Base-by-base conservation (phyloP, 108 stramenopile genomes). In the Skeletonema marinoi region DNA sequence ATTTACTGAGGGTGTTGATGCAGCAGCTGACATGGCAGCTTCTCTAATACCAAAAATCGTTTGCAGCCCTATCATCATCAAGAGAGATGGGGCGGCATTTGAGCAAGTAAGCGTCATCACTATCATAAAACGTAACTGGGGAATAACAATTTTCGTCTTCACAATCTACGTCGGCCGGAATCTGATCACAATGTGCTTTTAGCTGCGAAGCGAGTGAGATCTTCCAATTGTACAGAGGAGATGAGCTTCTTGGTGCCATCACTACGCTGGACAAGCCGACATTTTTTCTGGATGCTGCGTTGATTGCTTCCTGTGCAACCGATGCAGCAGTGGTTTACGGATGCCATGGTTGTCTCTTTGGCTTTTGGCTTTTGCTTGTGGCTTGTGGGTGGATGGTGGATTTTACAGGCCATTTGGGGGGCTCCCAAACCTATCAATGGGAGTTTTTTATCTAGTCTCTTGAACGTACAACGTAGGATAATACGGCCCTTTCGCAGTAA, bases 91-190 rank as follows among this genome's bases (percentile, higher is more conserved):
- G 56, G 4, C 73, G 82, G 42, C 82, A 83, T 71, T 74, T 50
- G 19, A 83, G 78, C 73, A 74, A 62, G 10, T 63, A 33, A 4
- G 78, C 82, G 68, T 83, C 82, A 16, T 83, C 82, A 32, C 63
- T 79, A 19, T 63, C 36, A 31, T 78, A 74, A 31, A 73, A 42
- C 44, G 65, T 21, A 32, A 78, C 51, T 38, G 78, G 62, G 31
- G 25, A 25, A 25, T 82, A 60, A 32, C 29, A 13, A 12, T 73
- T 30, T 14, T 66, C 65, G 30, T 50, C 73, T 5, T 32, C 29
- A 19, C 3, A 42, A 42, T 13, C 11, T 3, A 46, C 16, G 16
- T 46, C 44, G 16, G 44, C 16, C 8, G 16, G 14, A 46, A 46
- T 36, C 6, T 36, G 35, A 36, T 36, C 6, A 6, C 11, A 12